phyloP scores from a whole-genome alignment of 164 flowering plant genomes.

The Piper longum region DNA sequence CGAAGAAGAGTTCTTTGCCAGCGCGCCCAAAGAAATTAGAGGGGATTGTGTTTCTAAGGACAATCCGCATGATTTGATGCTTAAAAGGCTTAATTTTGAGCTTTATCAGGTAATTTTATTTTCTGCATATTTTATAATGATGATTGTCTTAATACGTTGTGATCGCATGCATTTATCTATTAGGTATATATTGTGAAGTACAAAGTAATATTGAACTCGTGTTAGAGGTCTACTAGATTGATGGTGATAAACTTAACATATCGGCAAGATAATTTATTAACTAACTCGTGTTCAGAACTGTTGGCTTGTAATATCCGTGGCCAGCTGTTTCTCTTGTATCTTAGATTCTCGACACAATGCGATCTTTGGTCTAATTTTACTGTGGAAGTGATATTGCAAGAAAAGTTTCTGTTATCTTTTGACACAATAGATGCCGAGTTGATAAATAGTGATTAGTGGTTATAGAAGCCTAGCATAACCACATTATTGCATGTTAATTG shows the following conservation, averaged over 20 bases:
- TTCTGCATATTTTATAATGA: too few relatives aligned
- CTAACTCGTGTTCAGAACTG: not conserved
- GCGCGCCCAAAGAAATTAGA: constrained; percentile 72
- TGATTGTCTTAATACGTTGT: not conserved
- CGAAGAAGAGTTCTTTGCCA: constrained; percentile 61
- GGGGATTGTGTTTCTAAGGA: constrained; percentile 34
- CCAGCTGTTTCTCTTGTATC: too few relatives aligned
- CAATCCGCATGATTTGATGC: constrained; percentile 62
- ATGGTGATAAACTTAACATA: too few relatives aligned
- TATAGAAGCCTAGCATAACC: too few relatives aligned
- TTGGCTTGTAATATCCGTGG: too few relatives aligned
- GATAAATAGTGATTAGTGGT: not conserved
- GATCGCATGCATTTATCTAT: not conserved
- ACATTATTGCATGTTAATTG: too few relatives aligned
- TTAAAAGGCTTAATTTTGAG: constrained; percentile 84
- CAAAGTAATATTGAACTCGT: too few relatives aligned
- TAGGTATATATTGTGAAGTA: too few relatives aligned
- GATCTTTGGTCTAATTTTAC: too few relatives aligned
- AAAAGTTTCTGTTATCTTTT: not conserved
- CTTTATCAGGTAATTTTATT: constrained; percentile 51
- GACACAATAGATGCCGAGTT: not conserved
- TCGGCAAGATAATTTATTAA: not conserved
- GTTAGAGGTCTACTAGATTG: too few relatives aligned
- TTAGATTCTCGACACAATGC: too few relatives aligned
- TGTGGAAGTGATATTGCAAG: too few relatives aligned